Evolutionary conservation across 495 filamentous ascomycete species (phyloP), one percentile per base, ranked within the genome.

Genomic region (Penicillium desertorum): DNA sequence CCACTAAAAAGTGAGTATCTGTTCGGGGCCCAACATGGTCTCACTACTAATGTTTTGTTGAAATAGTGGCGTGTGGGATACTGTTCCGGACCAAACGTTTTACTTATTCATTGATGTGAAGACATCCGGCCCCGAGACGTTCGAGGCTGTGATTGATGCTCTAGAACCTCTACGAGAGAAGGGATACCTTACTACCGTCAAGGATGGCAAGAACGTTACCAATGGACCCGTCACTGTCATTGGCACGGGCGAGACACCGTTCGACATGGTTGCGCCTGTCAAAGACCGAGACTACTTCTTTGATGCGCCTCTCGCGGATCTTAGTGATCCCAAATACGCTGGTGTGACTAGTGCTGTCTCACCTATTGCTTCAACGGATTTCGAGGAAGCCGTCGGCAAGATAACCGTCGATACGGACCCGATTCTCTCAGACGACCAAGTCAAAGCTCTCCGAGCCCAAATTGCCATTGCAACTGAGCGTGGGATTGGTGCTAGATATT

Each of bases 91-190:
- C 5, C 85, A 89, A 67, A 82, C 86, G 0, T 73, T 93, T 0
- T 81, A 84, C 56, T 80, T 94, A 22, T 83, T 90, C 45, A 78
- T 94, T 39, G 90, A 94, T 59, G 58, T 90, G 59, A 93, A 94
- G 64, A 80, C 76, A 19, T 81, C 73, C 30, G 76, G 70, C 16
- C 71, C 46, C 45, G 76, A 71, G 70, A 85, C 74, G 11, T 82
- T 71, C 65, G 73, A 73, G 56, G 84, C 71, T 44, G 85, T 90
- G 7, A 63, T 88, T 53, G 63, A 75, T 12, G 83, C 87, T 44
- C 77, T 93, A 0, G 69, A 81, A 27, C 88, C 89, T 5, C 79
- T 93, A 1, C 80, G 88, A 10, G 75, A 81, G 23, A 70, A 74
- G 34, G 80, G 79, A 36, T 90, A 83, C 70, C 73, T 91, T 5